phyloP scores from a whole-genome alignment of 768 basidiomycete species.

The Cyclocybe aegerita region DNA sequence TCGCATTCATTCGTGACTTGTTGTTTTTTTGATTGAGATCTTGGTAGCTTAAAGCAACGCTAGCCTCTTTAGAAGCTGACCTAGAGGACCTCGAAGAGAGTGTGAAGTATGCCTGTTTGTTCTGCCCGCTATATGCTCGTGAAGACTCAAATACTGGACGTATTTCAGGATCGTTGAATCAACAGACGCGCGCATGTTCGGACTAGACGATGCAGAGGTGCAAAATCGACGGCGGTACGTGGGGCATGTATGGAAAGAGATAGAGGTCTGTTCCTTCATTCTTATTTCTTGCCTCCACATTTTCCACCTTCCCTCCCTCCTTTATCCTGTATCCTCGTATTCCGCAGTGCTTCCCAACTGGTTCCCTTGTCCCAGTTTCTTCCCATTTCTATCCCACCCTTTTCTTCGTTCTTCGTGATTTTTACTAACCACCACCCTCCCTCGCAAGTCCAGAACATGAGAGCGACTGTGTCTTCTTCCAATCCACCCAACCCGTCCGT shows the following conservation, averaged over 20 bases:
- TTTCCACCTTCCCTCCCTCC: background rate
- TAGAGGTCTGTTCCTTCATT: constrained; percentile 63
- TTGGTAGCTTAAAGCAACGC: constrained; percentile 68
- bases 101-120: constrained; percentile 59
- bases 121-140: background rate
- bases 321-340: background rate
- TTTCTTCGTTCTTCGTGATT: too few relatives aligned
- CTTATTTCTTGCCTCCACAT: background rate
- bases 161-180: constrained; percentile 78
- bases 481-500: constrained; percentile 15
- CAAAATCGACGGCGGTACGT: constrained; percentile 76
- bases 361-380: too few relatives aligned
- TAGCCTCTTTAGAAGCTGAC: constrained; percentile 81
- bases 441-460: constrained; percentile 70
- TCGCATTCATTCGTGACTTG: background rate
- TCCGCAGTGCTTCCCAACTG: too few relatives aligned
- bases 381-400: too few relatives aligned
- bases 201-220: constrained; percentile 79
- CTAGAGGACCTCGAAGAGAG: constrained; percentile 93
- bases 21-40: background rate
- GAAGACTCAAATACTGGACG: background rate
- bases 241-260: constrained; percentile 66
- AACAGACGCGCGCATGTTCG: constrained; percentile 81
- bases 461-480: constrained; percentile 49
- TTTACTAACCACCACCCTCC: constrained; percentile 24